Base-by-base conservation (phyloP, 2,329 filamentous ascomycete species). In the Myriosclerotinia curreyana region DNA sequence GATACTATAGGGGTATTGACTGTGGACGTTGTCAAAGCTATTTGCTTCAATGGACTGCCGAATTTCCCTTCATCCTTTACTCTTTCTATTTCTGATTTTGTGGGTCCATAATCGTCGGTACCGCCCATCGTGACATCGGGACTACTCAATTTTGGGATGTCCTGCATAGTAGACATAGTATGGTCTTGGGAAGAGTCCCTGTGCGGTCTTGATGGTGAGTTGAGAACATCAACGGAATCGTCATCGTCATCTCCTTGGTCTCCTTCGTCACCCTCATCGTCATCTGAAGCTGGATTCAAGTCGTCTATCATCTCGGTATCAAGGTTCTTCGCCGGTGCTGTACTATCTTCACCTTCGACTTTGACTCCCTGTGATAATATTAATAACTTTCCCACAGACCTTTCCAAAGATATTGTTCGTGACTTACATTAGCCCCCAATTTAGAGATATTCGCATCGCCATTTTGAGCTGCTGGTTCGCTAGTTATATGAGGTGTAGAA, bases 221-320 rank as follows among this genome's bases (percentile, higher is more conserved):
- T 72, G 70, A 70, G 66, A 70, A 61, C 62, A 63, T 69, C 68
- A 31, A 66, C 71, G 55, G 76, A 79, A n/a, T 79, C 81, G 36
- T 80, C 79, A 34, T 77, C 82, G 11, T 80, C 79, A 34, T 75
- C 77, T 34, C 82, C 81, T 22, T 72, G 70, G 20, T 71, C 71
- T 25, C 69, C 72, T 53, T 72, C 71, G 20, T 71, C 72, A 12
- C 68, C 71, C 3, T 72, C 69, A 40, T 68, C 73, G 31, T 73
- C 70, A 60, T 74, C 72, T 9, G 72, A 74, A 42, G 67, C 69
- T 4, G 66, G 67, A 17, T 68, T 66, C 0, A 70, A 74, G 1
- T 70, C 73, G 46, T 74, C 74, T 34, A 67, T 69, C 71, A 75
- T 74, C 62, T 75, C 74, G 12, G 67, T 72, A 64, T 75, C 74